These are phyloP conservation scores for Penicillium paxilli DNA, from an alignment of 495 filamentous ascomycete species.

Conservation along the genomic window DNA sequence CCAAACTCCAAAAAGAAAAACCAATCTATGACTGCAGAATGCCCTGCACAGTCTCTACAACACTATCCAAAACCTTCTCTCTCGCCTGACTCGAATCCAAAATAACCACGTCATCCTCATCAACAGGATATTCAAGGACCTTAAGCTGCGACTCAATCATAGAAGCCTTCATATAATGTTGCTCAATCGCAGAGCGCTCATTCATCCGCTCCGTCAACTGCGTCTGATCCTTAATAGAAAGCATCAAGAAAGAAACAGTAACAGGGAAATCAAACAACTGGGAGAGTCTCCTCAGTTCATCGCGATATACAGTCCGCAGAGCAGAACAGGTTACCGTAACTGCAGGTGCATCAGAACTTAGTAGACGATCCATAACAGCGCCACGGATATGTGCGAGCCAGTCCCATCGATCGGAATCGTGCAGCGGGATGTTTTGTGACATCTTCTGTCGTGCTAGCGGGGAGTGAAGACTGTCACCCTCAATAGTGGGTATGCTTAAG, in stretches of 20 bases:
- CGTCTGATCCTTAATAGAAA: slow-evolving; percentile 1
- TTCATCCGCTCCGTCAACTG: slow-evolving; percentile 15
- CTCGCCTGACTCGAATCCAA: slow-evolving; percentile 13
- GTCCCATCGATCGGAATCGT: slow-evolving; percentile 24
- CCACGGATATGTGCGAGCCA: slow-evolving; percentile 28
- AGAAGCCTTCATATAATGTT: slow-evolving; percentile 23
- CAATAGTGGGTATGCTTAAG: slow-evolving; percentile 19
- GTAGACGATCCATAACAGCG: slow-evolving; percentile 24
- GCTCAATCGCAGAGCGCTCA: slow-evolving; percentile 10
- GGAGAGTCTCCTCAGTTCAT: slow-evolving; percentile 19
- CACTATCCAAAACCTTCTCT: slow-evolving; percentile 12
- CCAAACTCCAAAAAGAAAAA: neutral
- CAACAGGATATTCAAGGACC: slow-evolving; percentile 13
- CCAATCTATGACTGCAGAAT: slow-evolving; percentile 4
- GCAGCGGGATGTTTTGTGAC: slow-evolving; percentile 16
- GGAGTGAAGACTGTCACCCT: slow-evolving; percentile 27
- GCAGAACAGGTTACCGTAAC: slow-evolving; percentile 26
- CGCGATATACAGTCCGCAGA: slow-evolving; percentile 18
- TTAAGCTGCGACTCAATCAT: slow-evolving; percentile 30
- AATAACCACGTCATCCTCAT: slow-evolving; percentile 18
- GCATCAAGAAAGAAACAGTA: slow-evolving; percentile 19
- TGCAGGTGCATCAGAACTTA: slow-evolving; percentile 3
- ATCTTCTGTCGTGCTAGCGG: slow-evolving; percentile 20
- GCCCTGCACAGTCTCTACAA: slow-evolving; percentile 5
- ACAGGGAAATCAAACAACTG: slow-evolving; percentile 24